phyloP scores from a whole-genome alignment of 176 grass and related monocot species.

The Dactylis glomerata region DNA sequence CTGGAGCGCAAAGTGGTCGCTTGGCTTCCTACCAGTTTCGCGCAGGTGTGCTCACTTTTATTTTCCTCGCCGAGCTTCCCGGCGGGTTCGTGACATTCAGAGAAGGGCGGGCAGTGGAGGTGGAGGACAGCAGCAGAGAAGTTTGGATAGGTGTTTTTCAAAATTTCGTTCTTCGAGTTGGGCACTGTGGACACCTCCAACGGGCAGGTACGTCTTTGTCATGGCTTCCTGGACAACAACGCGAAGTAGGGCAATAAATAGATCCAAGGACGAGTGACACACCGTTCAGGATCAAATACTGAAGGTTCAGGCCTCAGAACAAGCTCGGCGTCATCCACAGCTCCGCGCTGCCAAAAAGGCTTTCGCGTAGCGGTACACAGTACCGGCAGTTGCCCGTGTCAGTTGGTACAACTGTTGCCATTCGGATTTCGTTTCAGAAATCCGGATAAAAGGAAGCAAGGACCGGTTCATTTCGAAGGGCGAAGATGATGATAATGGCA shows the following conservation, averaged over 20 bases:
- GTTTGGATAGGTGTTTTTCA: background rate
- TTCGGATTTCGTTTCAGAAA: background rate
- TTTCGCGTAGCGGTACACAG: background rate
- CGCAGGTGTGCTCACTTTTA: no score
- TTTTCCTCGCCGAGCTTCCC: no score
- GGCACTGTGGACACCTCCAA: background rate
- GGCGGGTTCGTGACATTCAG: no score
- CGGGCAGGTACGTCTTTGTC: slow-evolving; percentile 1
- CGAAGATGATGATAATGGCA: background rate
- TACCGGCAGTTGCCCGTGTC: background rate
- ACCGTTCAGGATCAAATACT: background rate
- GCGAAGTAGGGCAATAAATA: slow-evolving; percentile 7
- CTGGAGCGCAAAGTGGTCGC: no score
- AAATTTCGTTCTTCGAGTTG: slow-evolving; percentile 1
- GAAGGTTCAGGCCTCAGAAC: background rate
- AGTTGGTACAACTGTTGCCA: background rate
- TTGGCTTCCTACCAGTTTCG: no score
- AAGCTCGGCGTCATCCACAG: background rate
- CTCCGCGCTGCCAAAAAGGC: background rate
- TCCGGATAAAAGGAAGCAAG: background rate
- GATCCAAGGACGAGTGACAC: slow-evolving; percentile 15
- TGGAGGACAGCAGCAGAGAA: background rate
- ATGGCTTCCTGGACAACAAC: background rate
- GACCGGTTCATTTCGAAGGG: background rate
- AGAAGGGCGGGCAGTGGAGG: background rate